phyloP scores from a whole-genome alignment of 2,329 filamentous ascomycete species.

The Arthrobotrys sinensis region DNA sequence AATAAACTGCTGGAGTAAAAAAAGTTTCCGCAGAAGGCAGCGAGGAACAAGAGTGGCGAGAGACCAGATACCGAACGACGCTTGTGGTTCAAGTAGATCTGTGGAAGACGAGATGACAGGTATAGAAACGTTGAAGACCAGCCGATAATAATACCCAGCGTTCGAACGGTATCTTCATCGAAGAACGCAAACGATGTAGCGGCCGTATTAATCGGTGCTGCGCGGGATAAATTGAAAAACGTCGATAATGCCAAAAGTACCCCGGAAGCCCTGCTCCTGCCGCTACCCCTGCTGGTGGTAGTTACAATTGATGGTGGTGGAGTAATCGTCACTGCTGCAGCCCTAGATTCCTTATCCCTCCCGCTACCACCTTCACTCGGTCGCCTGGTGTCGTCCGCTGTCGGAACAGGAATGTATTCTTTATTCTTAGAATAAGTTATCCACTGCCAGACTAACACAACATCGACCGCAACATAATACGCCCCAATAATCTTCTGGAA shows the following conservation, averaged over 20 bases:
- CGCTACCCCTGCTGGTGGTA: not conserved
- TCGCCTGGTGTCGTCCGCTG: conserved; percentile 65
- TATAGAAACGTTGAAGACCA: conserved; percentile 67
- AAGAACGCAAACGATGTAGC: conserved; percentile 23
- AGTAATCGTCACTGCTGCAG: conserved; percentile 12
- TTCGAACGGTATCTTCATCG: conserved; percentile 24
- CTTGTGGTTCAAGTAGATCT: conserved; percentile 77
- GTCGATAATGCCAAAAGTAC: conserved; percentile 44
- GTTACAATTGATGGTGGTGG: conserved; percentile 28
- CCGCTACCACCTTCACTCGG: conserved; percentile 63
- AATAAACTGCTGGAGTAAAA: conserved; percentile 77
- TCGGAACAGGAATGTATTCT: conserved; percentile 62
- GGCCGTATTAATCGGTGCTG: conserved; percentile 32
- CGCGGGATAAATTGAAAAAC: conserved; percentile 50
- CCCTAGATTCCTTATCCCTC: conserved; percentile 45
- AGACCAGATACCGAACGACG: conserved; percentile 77
- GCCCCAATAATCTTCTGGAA: conserved; percentile 78
- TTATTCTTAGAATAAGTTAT: conserved; percentile 75
- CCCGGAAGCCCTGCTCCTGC: conserved; percentile 9
- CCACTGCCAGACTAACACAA: conserved; percentile 76
- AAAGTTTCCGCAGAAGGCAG: conserved; percentile 78
- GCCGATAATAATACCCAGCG: conserved; percentile 36
- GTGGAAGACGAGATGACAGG: conserved; percentile 75
- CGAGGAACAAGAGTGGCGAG: conserved; percentile 76
- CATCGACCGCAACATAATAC: conserved; percentile 78